phyloP scores from a whole-genome alignment of 176 grass and related monocot genomes.

The Carex myosuroides region DNA sequence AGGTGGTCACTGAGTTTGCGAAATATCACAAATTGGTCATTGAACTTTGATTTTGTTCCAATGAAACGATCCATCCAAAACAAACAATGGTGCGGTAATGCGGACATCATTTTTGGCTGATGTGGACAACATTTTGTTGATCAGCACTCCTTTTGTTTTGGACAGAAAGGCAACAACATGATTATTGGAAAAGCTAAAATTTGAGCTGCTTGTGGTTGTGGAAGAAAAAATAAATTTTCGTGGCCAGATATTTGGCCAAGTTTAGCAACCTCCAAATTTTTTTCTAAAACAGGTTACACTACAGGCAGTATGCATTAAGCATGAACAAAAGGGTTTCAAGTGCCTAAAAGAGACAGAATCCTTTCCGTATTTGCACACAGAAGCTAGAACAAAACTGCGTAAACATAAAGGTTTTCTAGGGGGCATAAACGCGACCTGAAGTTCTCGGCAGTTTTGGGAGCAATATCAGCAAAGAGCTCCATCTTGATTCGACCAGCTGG shows the following conservation, averaged over 20 bases:
- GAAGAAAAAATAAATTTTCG: not conserved
- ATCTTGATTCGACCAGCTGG: conserved; percentile 97
- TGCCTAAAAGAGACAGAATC: not conserved
- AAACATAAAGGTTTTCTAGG: not conserved
- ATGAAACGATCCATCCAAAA: not conserved
- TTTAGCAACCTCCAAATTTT: not conserved
- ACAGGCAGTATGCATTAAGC: not conserved
- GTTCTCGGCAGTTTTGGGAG: conserved; percentile 89
- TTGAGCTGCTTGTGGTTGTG: not conserved
- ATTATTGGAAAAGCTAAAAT: not conserved
- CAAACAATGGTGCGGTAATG: not conserved
- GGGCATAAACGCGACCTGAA: conserved; percentile 42
- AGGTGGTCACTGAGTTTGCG: not conserved
- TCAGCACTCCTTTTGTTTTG: not conserved
- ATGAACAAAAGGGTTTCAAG: not conserved
- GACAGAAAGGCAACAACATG: not conserved
- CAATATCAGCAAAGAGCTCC: conserved; percentile 90
- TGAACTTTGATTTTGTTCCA: not conserved
- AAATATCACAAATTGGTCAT: not conserved
- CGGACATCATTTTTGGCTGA: not conserved
- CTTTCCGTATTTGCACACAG: not conserved
- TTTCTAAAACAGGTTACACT: not conserved
- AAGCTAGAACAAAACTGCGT: not conserved
- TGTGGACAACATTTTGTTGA: not conserved
- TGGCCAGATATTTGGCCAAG: not conserved